These are phyloP conservation scores for Plasmodium blacklocki DNA, from an alignment of 169 alveolate species.

Conservation along the genomic window DNA sequence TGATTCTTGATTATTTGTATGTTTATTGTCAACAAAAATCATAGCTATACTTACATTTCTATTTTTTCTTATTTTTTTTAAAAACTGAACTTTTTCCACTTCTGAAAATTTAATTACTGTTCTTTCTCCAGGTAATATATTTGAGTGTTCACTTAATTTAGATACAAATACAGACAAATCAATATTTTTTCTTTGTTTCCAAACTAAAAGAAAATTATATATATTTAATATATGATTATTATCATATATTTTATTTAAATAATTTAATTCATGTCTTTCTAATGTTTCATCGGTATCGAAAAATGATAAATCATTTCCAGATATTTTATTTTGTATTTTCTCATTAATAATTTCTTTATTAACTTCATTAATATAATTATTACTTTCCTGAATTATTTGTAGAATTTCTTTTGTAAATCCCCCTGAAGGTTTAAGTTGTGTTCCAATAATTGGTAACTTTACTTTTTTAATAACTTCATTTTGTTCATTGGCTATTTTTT, in stretches of 20 bases:
- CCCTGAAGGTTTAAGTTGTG: conserved; percentile 73
- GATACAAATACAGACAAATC: conserved; percentile 70
- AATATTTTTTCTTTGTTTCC: conserved; percentile 61
- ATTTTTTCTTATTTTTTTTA: conserved; percentile 60
- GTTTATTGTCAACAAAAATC: conserved; percentile 66
- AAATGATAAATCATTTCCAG: conserved; percentile 59
- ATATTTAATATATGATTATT: conserved; percentile 66
- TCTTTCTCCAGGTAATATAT: conserved; percentile 64
- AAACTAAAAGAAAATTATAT: conserved; percentile 48
- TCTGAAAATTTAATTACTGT: conserved; percentile 69
- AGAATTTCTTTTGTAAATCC: conserved; percentile 69
- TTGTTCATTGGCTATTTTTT: conserved; percentile 33
- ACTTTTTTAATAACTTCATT: conserved; percentile 58
- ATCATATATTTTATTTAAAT: conserved; percentile 53
- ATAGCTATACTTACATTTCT: conserved; percentile 70
- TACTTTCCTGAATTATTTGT: conserved; percentile 34
- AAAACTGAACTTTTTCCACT: conserved; percentile 60
- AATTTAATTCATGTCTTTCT: conserved; percentile 56
- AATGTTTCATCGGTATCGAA: conserved; percentile 58
- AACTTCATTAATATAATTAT: conserved; percentile 45
- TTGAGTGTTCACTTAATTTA: conserved; percentile 54
- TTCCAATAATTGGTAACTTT: conserved; percentile 64
- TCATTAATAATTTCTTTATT: conserved; percentile 68
- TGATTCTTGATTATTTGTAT: conserved; percentile 21
- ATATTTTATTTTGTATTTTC: conserved; percentile 34